Percentiles rank a stretch among this genome's conserved stretches.
Conservation (phyloP, 106 monocot genomes). For the Allium fistulosum region DNA sequence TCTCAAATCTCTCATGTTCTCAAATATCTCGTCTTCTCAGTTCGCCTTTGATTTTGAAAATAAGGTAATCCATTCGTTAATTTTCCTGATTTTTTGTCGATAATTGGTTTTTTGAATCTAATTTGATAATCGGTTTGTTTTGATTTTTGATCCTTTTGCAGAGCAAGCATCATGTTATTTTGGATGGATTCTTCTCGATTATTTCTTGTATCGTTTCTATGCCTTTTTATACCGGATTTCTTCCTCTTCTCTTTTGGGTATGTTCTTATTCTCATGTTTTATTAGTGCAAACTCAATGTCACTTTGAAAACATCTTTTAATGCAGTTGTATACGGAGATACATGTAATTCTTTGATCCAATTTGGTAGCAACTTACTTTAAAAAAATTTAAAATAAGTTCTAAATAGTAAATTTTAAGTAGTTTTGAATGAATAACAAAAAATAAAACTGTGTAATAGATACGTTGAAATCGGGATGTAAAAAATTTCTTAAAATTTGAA, state of each 20-base stretch:
- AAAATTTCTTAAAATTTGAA: no score
- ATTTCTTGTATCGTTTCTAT: slow-evolving; percentile 85
- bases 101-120: background rate
- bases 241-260: slow-evolving; percentile 95
- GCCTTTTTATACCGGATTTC: slow-evolving; percentile 89
- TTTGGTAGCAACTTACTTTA: no score
- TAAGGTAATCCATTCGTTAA: slow-evolving; percentile 16
- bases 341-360: no score
- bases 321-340: no score
- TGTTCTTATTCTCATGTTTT: background rate
- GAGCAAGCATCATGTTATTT: slow-evolving; percentile 33
- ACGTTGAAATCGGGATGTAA: no score
- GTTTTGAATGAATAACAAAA: no score
- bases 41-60: slow-evolving; percentile 2
- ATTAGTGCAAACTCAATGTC: no score
- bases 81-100: background rate
- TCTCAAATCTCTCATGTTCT: no score
- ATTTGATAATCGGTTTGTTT: background rate
- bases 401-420: no score
- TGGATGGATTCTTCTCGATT: slow-evolving; percentile 73
- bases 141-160: slow-evolving; percentile 17
- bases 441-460: no score
- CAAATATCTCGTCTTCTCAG: background rate
- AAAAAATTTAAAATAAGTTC: no score
- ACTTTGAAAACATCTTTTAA: no score